Base-by-base conservation (phyloP, 2,329 filamentous ascomycete species). In the Aaosphaeria arxii region DNA sequence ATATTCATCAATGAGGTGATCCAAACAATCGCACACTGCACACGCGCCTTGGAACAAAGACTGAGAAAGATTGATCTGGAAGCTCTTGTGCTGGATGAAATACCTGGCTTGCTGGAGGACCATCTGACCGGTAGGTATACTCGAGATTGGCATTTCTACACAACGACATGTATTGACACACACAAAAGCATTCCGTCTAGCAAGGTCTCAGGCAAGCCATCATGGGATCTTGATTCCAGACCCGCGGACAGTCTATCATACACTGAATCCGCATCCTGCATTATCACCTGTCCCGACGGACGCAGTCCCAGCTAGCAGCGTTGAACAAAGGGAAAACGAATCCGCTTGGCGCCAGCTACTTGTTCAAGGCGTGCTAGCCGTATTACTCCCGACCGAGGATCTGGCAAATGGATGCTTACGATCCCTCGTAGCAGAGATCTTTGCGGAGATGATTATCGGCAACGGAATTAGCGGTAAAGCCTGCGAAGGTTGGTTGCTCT, bases 301-400 rank as follows among this genome's bases (percentile, higher is more conserved):
- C 30, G 75, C 73, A 35, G 75, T 82, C 53, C 71, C 77, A 29
- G 70, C 74, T 24, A 78, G 77, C 40, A 66, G 78, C 42, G 67
- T 77, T 49, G 75, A 82, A 47, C 91, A 95, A 73, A 75, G 77
- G 48, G 81, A 87, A 52, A 92, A 91, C 62, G 94, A 97, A 74
- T 79, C 80, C 29, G 78, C 83, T 41, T 97, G 96, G 76, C 87
- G 92, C 58, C 89, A 95, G 64, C 76, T 97, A 48, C 78, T 97
- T n/a, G 86, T 91, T 11, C 85, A 91, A 63, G 89, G 87, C 30
- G 79, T 91, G 35, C 76, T 99, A 52, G 86, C 89, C 28, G 78
- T 96, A 45, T 80, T 99, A 11, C 79, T 99, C 17, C 94, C 94
- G 7, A 94, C 91, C 11, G 92, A 97, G 63, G 92, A 97, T 67